A percentile compares a stretch with the other conserved stretches of the same genome.
Evolutionary conservation across 345 rosid species (phyloP).

Genomic region (Populus alba): DNA sequence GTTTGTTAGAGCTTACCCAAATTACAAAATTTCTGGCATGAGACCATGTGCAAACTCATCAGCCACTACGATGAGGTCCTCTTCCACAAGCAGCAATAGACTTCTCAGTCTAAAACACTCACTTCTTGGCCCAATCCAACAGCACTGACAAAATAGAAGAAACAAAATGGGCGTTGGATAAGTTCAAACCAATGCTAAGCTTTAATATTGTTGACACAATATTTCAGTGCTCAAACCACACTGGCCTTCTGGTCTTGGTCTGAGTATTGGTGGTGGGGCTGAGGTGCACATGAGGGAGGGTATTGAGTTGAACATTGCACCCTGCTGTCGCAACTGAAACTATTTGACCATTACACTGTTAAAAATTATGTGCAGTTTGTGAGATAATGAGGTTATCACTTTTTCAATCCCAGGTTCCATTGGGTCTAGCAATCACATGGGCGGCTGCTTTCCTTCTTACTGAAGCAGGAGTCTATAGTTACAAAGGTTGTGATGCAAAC

Average conservation of each 20-base stretch:
- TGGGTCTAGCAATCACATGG: slow-evolving; percentile 96
- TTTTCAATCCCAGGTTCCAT: slow-evolving; percentile 63
- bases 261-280: neutral
- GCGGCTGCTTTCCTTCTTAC: slow-evolving; percentile 86
- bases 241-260: neutral
- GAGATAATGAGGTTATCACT: neutral
- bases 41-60: neutral
- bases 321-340: neutral
- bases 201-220: neutral
- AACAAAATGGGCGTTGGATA: neutral
- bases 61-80: neutral
- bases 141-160: neutral
- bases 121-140: neutral
- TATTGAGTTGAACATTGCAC: neutral
- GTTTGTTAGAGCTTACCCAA: neutral
- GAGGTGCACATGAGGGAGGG: neutral
- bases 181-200: neutral
- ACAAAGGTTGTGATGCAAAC: slow-evolving; percentile 78
- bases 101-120: neutral
- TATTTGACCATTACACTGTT: neutral
- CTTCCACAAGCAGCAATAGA: neutral
- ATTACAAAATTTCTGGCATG: neutral
- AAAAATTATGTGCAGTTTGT: neutral
- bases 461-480: slow-evolving; percentile 72
- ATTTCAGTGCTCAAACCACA: neutral